phyloP scores from a whole-genome alignment of 139 green algal genomes.

The Picochlorum sp. region DNA sequence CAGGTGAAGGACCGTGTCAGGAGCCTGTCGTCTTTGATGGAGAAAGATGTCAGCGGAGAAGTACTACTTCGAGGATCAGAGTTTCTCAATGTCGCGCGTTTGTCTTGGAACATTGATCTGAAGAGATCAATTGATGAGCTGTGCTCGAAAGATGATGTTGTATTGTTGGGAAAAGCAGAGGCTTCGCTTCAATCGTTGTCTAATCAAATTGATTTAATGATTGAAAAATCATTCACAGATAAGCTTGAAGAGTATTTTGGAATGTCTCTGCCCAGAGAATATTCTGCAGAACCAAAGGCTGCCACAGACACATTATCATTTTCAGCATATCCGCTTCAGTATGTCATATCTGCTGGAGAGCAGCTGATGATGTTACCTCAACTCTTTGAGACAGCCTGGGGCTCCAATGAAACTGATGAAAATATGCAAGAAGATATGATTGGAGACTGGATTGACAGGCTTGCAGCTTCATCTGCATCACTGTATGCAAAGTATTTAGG shows the following conservation, averaged over 20 bases:
- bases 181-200: no score
- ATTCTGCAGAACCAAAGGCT: neutral
- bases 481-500: constrained; percentile 42
- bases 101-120: no score
- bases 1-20: neutral
- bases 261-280: neutral
- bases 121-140: no score
- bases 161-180: no score
- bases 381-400: constrained; percentile 60
- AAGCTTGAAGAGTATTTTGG: neutral
- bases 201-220: no score
- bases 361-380: constrained; percentile 89
- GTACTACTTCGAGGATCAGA: no score
- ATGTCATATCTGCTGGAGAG: constrained; percentile 68
- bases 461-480: constrained; percentile 11
- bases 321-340: constrained; percentile 69
- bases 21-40: no score
- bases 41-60: no score
- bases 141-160: no score
- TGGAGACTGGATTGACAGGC: constrained; percentile 70
- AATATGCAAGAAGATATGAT: constrained; percentile 54
- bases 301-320: constrained; percentile 51
- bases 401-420: constrained; percentile 31
- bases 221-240: no score
- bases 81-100: no score